These are phyloP conservation scores for Anastatica hierochuntica DNA, from an alignment of 345 rosid species.

Conservation along the genomic window DNA sequence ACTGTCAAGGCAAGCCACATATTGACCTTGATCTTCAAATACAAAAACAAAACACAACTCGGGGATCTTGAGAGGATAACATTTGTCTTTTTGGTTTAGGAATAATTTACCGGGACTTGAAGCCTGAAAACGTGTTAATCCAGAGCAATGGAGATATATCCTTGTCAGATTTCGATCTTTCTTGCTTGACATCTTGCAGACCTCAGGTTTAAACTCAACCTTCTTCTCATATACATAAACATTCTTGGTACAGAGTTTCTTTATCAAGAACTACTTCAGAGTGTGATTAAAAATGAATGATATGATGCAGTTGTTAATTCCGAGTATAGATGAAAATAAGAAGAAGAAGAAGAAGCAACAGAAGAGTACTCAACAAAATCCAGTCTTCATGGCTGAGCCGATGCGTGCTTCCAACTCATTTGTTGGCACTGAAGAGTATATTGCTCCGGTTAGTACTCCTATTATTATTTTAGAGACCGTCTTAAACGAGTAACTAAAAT, in stretches of 20 bases:
- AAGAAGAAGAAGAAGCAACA: too few species aligned
- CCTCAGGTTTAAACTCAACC: slow-evolving; percentile 47
- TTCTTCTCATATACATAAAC: not conserved
- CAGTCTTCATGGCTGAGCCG: slow-evolving; percentile 90
- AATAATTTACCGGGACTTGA: slow-evolving; percentile 79
- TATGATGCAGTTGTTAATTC: slow-evolving; percentile 61
- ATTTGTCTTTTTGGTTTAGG: slow-evolving; percentile 32
- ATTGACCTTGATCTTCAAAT: not conserved
- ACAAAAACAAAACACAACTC: too few species aligned
- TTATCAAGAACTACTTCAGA: not conserved
- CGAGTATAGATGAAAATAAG: slow-evolving; percentile 47
- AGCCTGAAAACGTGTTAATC: slow-evolving; percentile 83
- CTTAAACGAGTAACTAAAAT: too few species aligned
- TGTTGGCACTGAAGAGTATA: slow-evolving; percentile 97
- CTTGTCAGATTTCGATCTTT: slow-evolving; percentile 84
- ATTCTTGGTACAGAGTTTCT: not conserved
- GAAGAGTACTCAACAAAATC: slow-evolving; percentile 40
- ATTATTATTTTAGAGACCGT: too few species aligned
- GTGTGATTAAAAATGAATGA: not conserved
- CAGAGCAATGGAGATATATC: slow-evolving; percentile 70
- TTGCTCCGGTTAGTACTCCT: slow-evolving; percentile 88
- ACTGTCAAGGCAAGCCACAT: slow-evolving; percentile 64
- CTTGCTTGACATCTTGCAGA: slow-evolving; percentile 88
- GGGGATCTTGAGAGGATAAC: not conserved
- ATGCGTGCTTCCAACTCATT: slow-evolving; percentile 95